Conservation (phyloP, 2,329 filamentous ascomycete genomes). For the Aspergillus ruber region DNA sequence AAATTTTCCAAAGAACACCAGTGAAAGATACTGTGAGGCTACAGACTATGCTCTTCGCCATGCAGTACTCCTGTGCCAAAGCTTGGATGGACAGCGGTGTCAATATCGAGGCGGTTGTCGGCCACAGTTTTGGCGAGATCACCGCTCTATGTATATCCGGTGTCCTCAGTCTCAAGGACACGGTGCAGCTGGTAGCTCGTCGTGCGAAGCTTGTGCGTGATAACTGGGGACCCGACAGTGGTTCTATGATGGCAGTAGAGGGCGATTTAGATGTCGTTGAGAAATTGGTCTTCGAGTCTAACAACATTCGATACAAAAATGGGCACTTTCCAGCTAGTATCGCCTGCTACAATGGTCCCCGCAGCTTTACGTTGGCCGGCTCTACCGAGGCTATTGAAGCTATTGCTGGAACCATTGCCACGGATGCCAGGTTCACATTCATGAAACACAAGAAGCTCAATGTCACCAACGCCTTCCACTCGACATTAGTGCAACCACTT, state of each 20-base stretch:
- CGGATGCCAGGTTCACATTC: no score
- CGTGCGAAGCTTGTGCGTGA: constrained; percentile 26
- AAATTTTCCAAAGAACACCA: constrained; percentile 19
- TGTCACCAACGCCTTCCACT: constrained; percentile 47
- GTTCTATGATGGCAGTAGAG: constrained; percentile 30
- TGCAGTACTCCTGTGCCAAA: constrained; percentile 34
- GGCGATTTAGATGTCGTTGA: constrained; percentile 20
- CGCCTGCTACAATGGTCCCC: constrained; percentile 45
- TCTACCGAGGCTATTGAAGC: constrained; percentile 27
- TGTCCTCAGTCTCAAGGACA: constrained; percentile 23
- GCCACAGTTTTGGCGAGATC: constrained; percentile 36
- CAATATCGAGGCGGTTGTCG: constrained; percentile 26
- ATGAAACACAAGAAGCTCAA: constrained; percentile 35
- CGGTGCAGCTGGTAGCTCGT: constrained; percentile 19
- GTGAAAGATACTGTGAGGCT: constrained; percentile 19
- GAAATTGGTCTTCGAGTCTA: constrained; percentile 11
- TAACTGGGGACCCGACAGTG: constrained; percentile 27
- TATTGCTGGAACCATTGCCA: no score
- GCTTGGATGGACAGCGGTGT: constrained; percentile 36
- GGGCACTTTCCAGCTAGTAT: constrained; percentile 24
- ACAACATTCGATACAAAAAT: background rate
- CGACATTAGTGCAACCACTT: constrained; percentile 34
- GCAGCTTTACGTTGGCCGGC: constrained; percentile 40
- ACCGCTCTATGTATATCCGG: constrained; percentile 28
- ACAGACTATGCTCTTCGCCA: constrained; percentile 32